Percentiles rank a stretch among this genome's conserved stretches.
Conservation (phyloP, 2,329 filamentous ascomycete genomes). For the Cryoendolithus antarcticus region DNA sequence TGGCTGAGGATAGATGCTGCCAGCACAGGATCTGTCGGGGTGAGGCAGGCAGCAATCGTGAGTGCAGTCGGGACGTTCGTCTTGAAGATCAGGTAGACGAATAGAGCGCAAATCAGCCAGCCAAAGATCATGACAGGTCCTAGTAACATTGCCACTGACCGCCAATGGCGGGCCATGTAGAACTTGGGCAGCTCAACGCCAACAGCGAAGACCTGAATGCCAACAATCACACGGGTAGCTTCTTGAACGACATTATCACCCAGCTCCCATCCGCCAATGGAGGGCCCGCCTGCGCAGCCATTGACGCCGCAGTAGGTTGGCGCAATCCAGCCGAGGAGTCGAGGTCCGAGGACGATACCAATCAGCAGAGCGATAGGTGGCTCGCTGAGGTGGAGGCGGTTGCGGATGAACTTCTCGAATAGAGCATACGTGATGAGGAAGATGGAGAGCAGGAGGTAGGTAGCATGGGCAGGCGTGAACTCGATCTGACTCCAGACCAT, state of each 20-base stretch:
- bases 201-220: conserved; percentile 30
- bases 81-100: conserved; percentile 36
- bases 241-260: conserved; percentile 30
- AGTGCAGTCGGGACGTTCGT: conserved; percentile 35
- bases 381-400: conserved; percentile 36
- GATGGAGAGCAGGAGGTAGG: conserved; percentile 31
- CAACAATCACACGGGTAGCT: conserved; percentile 33
- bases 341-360: conserved; percentile 33
- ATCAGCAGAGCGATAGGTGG: conserved; percentile 35
- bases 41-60: conserved; percentile 42
- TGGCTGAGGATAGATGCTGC: conserved; percentile 42
- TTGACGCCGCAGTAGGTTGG: conserved; percentile 27
- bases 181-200: conserved; percentile 26
- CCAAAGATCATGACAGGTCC: conserved; percentile 41
- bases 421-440: conserved; percentile 36
- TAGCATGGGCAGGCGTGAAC: conserved; percentile 33
- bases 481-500: conserved; percentile 32
- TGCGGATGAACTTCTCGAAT: conserved; percentile 34
- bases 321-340: conserved; percentile 26
- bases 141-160: conserved; percentile 36
- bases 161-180: conserved; percentile 41
- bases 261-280: conserved; percentile 28
- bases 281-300: conserved; percentile 10
- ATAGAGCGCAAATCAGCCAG: conserved; percentile 35
- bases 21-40: conserved; percentile 45